Base-by-base conservation (phyloP, 1,284 basidiomycete genomes). In the Rhodotorula sp. region DNA sequence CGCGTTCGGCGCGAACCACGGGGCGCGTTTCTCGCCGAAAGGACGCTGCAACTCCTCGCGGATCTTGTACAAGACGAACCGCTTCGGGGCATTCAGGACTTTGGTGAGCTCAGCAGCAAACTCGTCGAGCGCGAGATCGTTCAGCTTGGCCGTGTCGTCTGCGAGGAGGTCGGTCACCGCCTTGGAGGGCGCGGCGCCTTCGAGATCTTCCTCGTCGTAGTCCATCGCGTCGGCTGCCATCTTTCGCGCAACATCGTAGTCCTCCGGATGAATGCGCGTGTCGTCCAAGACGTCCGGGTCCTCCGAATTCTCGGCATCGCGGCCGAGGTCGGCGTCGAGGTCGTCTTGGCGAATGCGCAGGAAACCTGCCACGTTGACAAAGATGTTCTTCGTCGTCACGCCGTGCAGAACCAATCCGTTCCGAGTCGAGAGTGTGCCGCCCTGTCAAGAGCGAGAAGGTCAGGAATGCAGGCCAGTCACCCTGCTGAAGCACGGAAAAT, bases 181-280 rank as follows among this genome's bases (percentile, higher is more conserved):
- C 10, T 79, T 79, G 6, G 94, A 96, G 49, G 92, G 90, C 79
- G 94, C 91, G 76, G 92, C 88, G 70, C 91, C 90, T 44, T 92
- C 85, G 45, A 73, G 60, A 80, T 98, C 95, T 79, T 97, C 95
- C 78, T 95, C 93, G 77, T 97, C 95, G 46, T 93, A 86, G 78
- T 97, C 95, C 33, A 98, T 86, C 12, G 95, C 93, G 80, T 98
- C 95, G 18, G 93, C 92, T 48, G 96, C 95, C 93, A 99, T 98
- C 84, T 99, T 98, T 58, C 93, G 89, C 2, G 96, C 95, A 66
- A 98, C 86, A 78, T 97, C 93, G 80, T 99, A 99, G 82, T 99
- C 95, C 81, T 97, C 94, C 1, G 93, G 93, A 80, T 99, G 96
- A 72, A 99, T 93, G 22, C 96, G 90, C 30, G 95, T 99, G 78